These are phyloP conservation scores for Penicillium olsonii DNA, from an alignment of 2,329 filamentous ascomycete species.

Conservation along the genomic window DNA sequence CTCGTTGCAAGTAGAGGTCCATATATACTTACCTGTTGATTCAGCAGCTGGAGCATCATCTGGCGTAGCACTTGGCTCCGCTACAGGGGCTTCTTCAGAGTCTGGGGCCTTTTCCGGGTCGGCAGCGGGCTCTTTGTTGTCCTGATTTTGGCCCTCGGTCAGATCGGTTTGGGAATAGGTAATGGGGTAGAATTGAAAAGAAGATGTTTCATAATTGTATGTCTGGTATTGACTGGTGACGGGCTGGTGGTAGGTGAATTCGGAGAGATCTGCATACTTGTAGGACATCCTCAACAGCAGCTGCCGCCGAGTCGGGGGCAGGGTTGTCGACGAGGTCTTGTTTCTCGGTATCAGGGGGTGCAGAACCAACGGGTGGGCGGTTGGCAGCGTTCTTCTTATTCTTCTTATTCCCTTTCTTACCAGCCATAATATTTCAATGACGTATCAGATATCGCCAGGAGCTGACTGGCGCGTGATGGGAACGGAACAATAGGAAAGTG, in stretches of 20 bases:
- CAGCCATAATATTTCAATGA: conserved; percentile 40
- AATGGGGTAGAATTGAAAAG: conserved; percentile 42
- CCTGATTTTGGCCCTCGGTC: conserved; percentile 40
- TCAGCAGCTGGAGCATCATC: conserved; percentile 30
- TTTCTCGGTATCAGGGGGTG: conserved; percentile 24
- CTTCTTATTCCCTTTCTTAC: conserved; percentile 35
- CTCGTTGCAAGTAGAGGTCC: neutral
- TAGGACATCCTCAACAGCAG: conserved; percentile 39
- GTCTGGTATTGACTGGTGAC: conserved; percentile 47
- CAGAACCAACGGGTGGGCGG: conserved; percentile 30
- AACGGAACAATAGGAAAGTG: conserved; percentile 28
- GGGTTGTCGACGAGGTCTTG: conserved; percentile 22
- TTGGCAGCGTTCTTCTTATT: conserved; percentile 37
- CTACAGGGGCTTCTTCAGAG: conserved; percentile 22
- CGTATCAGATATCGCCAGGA: conserved; percentile 27
- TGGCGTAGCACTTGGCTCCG: conserved; percentile 25
- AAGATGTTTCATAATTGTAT: conserved; percentile 42
- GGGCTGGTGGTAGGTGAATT: conserved; percentile 46
- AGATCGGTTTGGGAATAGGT: conserved; percentile 32
- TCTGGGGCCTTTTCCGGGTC: conserved; percentile 33
- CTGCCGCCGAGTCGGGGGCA: conserved; percentile 32
- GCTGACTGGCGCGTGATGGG: conserved; percentile 24
- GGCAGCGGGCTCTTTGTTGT: conserved; percentile 33
- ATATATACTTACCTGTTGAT: conserved; percentile 30
- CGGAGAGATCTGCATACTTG: conserved; percentile 48